Base-by-base conservation (phyloP, 129 eudicot genomes). In the Flaveria robusta region DNA sequence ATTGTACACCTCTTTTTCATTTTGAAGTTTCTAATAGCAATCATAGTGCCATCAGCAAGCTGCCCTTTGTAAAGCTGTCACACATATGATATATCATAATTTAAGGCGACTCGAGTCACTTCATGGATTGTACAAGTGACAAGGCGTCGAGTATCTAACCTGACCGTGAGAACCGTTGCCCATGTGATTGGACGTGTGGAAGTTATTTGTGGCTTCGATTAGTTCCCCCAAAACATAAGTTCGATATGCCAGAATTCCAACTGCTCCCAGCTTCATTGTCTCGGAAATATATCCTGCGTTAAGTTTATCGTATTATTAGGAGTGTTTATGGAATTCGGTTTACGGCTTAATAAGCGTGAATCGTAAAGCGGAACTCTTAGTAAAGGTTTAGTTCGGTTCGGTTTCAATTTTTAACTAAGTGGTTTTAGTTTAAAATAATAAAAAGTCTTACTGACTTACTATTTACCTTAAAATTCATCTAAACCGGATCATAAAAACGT, bases 201-300 rank as follows among this genome's bases (percentile, higher is more conserved):
- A 90, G 72, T 87, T 86, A 68, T 78, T 78, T 26, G 96, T 85
- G 46, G 96, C 96, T 80, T 90, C 96, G 72, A 46, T 76, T 19
- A 90, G 76, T 69, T 90, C 90, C 69, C 89, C 90, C 29, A 85
- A 34, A 43, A 82, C 85, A 74, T 83, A 90, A 27, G 88, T 83
- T 37, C 92, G 84, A 79, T 90, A 90, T 27, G 86, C 62, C 3
- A 86, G 75, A 71, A 77, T 42, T 9, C 90, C 88, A 7, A 78
- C 86, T 22, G 86, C 68, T 71, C 96, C 90, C 46, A 87, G 67
- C 81, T 90, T 90, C 84, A 74, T 87, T 9, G 96, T 82, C 66
- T 86, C 86, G 16, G 92, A 85, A 46, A 86, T 87, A 46, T 87
- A 87, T 81, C 96, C 96, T 90, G 82, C 47, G 65, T 87, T 77